Evolutionary conservation across 441 rosid species (phyloP).

Genomic region (Populus hybrid): DNA sequence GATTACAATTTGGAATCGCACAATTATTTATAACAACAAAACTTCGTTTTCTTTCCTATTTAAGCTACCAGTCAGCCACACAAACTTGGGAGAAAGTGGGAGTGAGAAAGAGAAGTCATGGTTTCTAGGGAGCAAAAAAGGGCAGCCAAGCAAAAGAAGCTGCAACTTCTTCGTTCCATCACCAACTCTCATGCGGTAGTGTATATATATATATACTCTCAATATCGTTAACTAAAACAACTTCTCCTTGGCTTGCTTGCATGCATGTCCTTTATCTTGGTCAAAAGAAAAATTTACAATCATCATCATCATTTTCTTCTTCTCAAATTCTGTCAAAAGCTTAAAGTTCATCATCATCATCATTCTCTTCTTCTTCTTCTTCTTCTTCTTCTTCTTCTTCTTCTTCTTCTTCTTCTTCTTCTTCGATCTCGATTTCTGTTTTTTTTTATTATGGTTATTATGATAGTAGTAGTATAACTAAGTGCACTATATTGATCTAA

Average conservation of each 20-base stretch:
- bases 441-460: no score
- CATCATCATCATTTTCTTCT: neutral
- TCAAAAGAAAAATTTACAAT: neutral
- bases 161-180: conserved; percentile 39
- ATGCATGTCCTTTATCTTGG: neutral
- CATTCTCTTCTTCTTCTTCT: no score
- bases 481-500: no score
- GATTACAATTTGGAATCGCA: neutral
- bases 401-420: neutral
- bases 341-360: neutral
- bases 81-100: neutral
- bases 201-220: neutral
- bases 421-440: no score
- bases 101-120: conserved; percentile 16
- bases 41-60: neutral
- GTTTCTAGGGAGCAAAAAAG: conserved; percentile 33
- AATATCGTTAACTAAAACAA: neutral
- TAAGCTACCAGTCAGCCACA: neutral
- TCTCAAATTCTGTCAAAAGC: neutral
- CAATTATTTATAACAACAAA: neutral
- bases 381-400: no score
- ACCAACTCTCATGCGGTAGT: conserved; percentile 43
- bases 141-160: conserved; percentile 28
- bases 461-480: no score
- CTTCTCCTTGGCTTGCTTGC: neutral